These are phyloP conservation scores for Exserohilum turcica DNA, from an alignment of 2,329 filamentous ascomycete genomes.

Conservation along the genomic window DNA sequence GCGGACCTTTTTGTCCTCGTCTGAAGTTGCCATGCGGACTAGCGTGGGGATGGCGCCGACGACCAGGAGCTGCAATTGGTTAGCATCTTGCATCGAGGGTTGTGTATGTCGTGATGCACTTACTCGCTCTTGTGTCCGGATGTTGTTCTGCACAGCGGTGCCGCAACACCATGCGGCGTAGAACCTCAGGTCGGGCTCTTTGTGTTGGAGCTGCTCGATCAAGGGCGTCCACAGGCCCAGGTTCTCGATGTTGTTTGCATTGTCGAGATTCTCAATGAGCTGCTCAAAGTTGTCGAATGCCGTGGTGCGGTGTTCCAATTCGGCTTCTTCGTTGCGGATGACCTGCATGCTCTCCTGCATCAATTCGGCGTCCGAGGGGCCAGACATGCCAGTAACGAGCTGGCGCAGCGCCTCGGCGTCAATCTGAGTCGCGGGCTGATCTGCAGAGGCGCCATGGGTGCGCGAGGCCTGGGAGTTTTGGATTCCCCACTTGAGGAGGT, in stretches of 20 bases:
- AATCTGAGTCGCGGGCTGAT: slow-evolving; percentile 18
- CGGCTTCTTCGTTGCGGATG: slow-evolving; percentile 60
- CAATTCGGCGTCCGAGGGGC: slow-evolving; percentile 77
- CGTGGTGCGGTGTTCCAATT: slow-evolving; percentile 19
- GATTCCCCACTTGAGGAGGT: slow-evolving; percentile 79
- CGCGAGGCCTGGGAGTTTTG: slow-evolving; percentile 61
- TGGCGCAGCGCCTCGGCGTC: slow-evolving; percentile 17
- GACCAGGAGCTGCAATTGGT: slow-evolving; percentile 54
- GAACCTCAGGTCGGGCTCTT: slow-evolving; percentile 73
- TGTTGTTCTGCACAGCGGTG: slow-evolving; percentile 96
- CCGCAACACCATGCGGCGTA: slow-evolving; percentile 95
- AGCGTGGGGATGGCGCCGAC: slow-evolving; percentile 72
- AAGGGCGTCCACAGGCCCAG: slow-evolving; percentile 83
- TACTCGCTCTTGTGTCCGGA: slow-evolving; percentile 76
- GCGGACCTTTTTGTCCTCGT: slow-evolving; percentile 67
- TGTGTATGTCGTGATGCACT: slow-evolving; percentile 21
- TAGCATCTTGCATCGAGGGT: slow-evolving; percentile 6
- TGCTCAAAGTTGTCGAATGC: slow-evolving; percentile 40
- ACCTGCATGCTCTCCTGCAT: slow-evolving; percentile 86
- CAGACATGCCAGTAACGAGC: slow-evolving; percentile 14
- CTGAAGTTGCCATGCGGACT: slow-evolving; percentile 66
- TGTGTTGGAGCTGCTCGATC: slow-evolving; percentile 69
- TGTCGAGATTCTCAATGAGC: slow-evolving; percentile 66
- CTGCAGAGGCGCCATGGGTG: slow-evolving; percentile 52
- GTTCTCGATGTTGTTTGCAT: slow-evolving; percentile 88